phyloP scores from a whole-genome alignment of 768 basidiomycete genomes.

The Nidularia pulvinata region DNA sequence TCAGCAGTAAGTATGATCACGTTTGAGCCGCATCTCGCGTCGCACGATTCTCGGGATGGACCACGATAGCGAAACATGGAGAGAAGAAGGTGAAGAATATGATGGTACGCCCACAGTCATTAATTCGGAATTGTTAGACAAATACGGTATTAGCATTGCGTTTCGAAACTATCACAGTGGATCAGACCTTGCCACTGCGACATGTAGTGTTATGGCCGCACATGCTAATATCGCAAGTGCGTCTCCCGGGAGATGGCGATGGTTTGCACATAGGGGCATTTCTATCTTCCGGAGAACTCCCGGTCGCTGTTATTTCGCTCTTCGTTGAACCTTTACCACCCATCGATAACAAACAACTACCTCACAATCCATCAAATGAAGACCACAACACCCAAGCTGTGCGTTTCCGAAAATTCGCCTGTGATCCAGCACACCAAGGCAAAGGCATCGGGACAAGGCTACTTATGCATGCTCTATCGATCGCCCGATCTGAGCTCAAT shows the following conservation, averaged over 20 bases:
- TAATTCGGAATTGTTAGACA: too few species aligned
- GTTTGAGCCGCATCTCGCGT: too few species aligned
- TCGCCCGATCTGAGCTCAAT: conserved; percentile 36
- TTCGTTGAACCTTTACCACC: conserved; percentile 39
- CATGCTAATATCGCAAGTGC: conserved; percentile 44
- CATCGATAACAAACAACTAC: conserved; percentile 19
- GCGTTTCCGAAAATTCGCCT: conserved; percentile 66
- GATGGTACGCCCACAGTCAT: too few species aligned
- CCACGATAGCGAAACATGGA: too few species aligned
- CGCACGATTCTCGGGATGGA: too few species aligned
- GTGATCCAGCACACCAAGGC: conserved; percentile 46
- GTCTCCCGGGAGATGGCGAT: conserved; percentile 47
- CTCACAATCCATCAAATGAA: neutral
- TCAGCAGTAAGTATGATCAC: too few species aligned
- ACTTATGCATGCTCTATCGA: conserved; percentile 34
- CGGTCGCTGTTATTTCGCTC: conserved; percentile 56
- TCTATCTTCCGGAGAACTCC: conserved; percentile 25
- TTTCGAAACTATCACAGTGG: conserved; percentile 24
- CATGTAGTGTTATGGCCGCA: conserved; percentile 61
- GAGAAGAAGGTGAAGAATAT: too few species aligned
- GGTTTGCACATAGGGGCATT: conserved; percentile 62
- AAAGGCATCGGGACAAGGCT: conserved; percentile 52
- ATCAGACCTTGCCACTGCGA: conserved; percentile 47
- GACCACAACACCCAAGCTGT: conserved; percentile 15
- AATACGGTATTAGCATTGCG: too few species aligned